These are phyloP conservation scores for Vishniacozyma victoriae DNA, from an alignment of 768 basidiomycete species.

Conservation along the genomic window DNA sequence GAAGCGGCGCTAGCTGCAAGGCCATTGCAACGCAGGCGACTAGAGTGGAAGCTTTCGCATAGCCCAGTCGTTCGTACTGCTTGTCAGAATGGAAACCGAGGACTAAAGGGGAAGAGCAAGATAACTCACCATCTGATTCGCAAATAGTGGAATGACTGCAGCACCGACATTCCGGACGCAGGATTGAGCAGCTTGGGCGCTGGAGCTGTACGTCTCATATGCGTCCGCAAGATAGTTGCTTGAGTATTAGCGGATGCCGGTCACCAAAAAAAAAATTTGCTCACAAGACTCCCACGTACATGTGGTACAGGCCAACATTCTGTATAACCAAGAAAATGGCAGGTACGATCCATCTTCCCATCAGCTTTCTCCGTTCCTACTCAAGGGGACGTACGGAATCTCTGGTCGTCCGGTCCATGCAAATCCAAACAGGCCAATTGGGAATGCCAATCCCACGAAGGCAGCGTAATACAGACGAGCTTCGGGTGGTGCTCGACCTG, in stretches of 20 bases:
- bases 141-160: constrained; percentile 36
- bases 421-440: constrained; percentile 25
- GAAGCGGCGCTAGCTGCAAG: constrained; percentile 27
- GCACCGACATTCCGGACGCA: constrained; percentile 28
- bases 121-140: constrained; percentile 22
- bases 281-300: constrained; percentile 42
- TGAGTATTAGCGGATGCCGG: not conserved
- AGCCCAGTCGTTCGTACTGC: constrained; percentile 26
- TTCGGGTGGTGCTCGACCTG: constrained; percentile 39
- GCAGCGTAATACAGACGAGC: constrained; percentile 40
- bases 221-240: constrained; percentile 41
- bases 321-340: constrained; percentile 23
- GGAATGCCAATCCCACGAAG: constrained; percentile 39
- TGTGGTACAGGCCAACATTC: constrained; percentile 35
- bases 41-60: constrained; percentile 35
- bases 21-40: constrained; percentile 34
- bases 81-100: not conserved
- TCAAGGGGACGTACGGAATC: constrained; percentile 19
- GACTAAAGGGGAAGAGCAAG: not conserved
- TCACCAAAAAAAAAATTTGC: constrained; percentile 2
- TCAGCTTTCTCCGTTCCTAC: not conserved
- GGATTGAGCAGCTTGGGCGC: constrained; percentile 41
- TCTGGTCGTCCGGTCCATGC: constrained; percentile 37
- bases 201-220: constrained; percentile 41
- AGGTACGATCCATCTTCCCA: constrained; percentile 25